Conservation (phyloP, 192 early-diverging fungal species). For the Backusella tuberculispora region DNA sequence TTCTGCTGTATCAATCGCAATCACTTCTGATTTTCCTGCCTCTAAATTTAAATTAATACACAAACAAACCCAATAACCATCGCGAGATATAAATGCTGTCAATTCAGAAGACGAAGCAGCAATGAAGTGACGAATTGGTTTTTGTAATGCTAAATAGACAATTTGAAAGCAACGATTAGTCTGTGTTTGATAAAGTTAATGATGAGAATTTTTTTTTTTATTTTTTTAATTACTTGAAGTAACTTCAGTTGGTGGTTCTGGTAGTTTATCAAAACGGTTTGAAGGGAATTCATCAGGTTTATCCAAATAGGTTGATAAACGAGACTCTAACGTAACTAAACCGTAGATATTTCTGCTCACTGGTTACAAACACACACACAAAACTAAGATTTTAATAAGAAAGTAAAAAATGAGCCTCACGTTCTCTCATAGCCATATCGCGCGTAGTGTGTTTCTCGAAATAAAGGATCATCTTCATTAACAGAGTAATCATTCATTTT, state of each 20-base stretch:
- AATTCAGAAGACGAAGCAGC: conserved; percentile 41
- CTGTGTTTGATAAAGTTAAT: background rate
- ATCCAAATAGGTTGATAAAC: conserved; percentile 37
- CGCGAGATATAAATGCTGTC: conserved; percentile 34
- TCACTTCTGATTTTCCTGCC: conserved; percentile 45
- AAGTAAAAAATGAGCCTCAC: conserved; percentile 11
- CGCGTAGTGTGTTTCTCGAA: conserved; percentile 40
- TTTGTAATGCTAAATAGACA: conserved; percentile 6
- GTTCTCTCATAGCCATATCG: conserved; percentile 42
- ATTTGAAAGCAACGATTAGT: no score
- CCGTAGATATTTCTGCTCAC: conserved; percentile 42
- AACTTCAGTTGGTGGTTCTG: conserved; percentile 26
- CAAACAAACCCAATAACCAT: conserved; percentile 44
- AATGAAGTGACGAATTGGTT: conserved; percentile 32
- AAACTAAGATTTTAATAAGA: background rate
- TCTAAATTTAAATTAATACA: conserved; percentile 34
- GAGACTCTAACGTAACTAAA: conserved; percentile 26
- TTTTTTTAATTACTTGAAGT: background rate
- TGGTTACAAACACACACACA: background rate
- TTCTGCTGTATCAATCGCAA: conserved; percentile 37
- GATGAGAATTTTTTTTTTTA: background rate
- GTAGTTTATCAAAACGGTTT: conserved; percentile 26
- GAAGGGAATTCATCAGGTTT: conserved; percentile 42
- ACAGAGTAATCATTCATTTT: conserved; percentile 1
- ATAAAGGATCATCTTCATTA: conserved; percentile 33